Evolutionary conservation across 305 asterid genomes (phyloP), one percentile per base, ranked within the genome.

Genomic region (Fraxinus xanthoxyloides): DNA sequence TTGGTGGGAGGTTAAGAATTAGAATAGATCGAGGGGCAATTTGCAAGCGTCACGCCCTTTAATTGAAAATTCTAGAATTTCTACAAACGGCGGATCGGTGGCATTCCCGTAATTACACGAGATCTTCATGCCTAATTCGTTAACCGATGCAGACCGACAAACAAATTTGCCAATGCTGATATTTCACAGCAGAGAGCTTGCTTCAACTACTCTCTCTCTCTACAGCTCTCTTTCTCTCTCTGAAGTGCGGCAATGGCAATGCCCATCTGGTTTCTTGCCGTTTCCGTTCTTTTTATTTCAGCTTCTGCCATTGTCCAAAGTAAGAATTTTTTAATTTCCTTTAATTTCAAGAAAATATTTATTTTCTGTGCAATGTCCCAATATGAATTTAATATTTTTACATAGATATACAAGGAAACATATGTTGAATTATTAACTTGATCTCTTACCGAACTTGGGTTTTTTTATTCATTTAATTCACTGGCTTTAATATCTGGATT

Each of bases 301-400:
- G 92, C 92, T 79, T 84, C 91, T 84, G 92, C 97, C 56, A 43
- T 10, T 82, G 85, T 82, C 82, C 93, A 90, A 75, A 89, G 97
- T 95, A 86, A 85, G 89, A 4, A 1, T 80, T 65, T 82, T 80
- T 81, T 46, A 54, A 28, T 10, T 26, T 32, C 34, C 15, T 30
- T 4, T 17, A 17, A 35, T 28, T 73, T 23, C 79, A 48, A 15
- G 13, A 83, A 72, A 48, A 81, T 77, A 5, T 40, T 76, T 15
- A 8, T 8, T 74, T 24, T 7, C 34, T 10, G 21, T 46, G 67
- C 82, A 67, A 77, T 73, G 74, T 63, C 73, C 15, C 10, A 8
- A 36, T 51, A 1, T 56, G 78, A 54, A 76, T 82, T 81, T 17
- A 35, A 46, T 38, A 48, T 24, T 81, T 65, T 7, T 59, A 19